Evolutionary conservation across 1,284 basidiomycete genomes (phyloP).

Genomic region (Ustilago xerochloae): DNA sequence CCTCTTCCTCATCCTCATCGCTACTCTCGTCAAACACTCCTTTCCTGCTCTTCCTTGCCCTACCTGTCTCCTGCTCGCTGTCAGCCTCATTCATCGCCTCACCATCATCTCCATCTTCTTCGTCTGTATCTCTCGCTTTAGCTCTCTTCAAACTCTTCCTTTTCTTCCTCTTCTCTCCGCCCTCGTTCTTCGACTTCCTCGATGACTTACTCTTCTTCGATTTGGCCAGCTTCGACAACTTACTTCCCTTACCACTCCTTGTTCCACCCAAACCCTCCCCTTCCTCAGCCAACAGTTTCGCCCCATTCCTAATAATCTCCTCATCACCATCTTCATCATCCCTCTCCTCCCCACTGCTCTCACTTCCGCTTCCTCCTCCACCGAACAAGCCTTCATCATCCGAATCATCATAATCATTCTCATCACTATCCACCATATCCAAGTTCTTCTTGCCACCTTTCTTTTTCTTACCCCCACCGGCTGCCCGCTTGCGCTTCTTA

Average conservation of each 20-base stretch:
- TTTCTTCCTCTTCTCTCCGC: constrained; percentile 37
- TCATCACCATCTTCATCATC: constrained; percentile 51
- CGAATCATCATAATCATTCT: constrained; percentile 28
- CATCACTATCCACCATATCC: constrained; percentile 31
- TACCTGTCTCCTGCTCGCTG: constrained; percentile 16
- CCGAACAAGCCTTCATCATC: constrained; percentile 42
- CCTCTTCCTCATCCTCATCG: constrained; percentile 39
- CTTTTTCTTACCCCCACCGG: constrained; percentile 38
- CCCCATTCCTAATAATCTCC: constrained; percentile 49
- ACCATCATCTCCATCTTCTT: constrained; percentile 14
- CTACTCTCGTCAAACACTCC: constrained; percentile 40
- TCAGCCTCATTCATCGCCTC: constrained; percentile 10
- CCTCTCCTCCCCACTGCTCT: constrained; percentile 19
- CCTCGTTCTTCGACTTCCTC: constrained; percentile 9
- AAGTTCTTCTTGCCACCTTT: constrained; percentile 34
- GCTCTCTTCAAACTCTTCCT: constrained; percentile 44
- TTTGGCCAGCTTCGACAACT: constrained; percentile 23
- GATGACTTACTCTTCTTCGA: constrained; percentile 16
- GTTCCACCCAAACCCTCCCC: constrained; percentile 20
- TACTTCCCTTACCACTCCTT: constrained; percentile 17
- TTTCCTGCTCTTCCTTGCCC: constrained; percentile 28
- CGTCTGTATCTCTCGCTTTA: constrained; percentile 31
- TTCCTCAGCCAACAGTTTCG: constrained; percentile 39
- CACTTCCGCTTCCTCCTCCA: constrained; percentile 24
- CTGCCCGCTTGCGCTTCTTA: constrained; percentile 27